phyloP scores from a whole-genome alignment of 192 early-diverging fungal species.

The Rhizophlyctis rosea region DNA sequence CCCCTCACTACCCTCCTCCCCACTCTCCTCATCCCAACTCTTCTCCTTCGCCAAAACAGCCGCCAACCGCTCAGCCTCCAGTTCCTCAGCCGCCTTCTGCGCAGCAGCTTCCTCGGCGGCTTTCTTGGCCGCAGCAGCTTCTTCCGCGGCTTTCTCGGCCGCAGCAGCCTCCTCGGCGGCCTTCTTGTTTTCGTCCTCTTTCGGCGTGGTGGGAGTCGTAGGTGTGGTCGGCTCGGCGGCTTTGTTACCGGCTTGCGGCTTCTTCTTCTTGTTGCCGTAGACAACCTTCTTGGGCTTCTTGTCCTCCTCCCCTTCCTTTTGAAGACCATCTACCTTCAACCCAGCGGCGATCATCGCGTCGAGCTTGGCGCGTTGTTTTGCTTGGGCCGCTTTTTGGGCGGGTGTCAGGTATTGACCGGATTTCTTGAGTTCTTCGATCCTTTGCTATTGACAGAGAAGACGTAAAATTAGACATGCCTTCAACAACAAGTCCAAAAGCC shows the following conservation, averaged over 20 bases:
- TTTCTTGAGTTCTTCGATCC: conserved; percentile 83
- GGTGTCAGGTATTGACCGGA: conserved; percentile 91
- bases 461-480: neutral
- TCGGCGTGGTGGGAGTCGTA: conserved; percentile 36
- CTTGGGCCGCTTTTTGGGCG: conserved; percentile 84
- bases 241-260: conserved; percentile 15
- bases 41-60: conserved; percentile 48
- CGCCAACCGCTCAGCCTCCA: conserved; percentile 22
- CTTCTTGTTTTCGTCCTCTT: conserved; percentile 40
- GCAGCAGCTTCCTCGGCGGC: conserved; percentile 24
- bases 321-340: conserved; percentile 66
- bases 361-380: conserved; percentile 62
- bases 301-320: conserved; percentile 31
- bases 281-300: conserved; percentile 67
- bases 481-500: neutral
- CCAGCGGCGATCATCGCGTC: conserved; percentile 80
- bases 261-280: conserved; percentile 77
- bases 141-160: conserved; percentile 12
- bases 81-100: conserved; percentile 5
- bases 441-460: conserved; percentile 47
- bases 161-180: conserved; percentile 9
- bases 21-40: conserved; percentile 45
- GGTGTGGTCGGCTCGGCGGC: conserved; percentile 33
- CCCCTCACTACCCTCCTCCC: no score
- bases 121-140: conserved; percentile 10